Conservation (phyloP, 2,329 filamentous ascomycete genomes). For the Apiospora sp. region DNA sequence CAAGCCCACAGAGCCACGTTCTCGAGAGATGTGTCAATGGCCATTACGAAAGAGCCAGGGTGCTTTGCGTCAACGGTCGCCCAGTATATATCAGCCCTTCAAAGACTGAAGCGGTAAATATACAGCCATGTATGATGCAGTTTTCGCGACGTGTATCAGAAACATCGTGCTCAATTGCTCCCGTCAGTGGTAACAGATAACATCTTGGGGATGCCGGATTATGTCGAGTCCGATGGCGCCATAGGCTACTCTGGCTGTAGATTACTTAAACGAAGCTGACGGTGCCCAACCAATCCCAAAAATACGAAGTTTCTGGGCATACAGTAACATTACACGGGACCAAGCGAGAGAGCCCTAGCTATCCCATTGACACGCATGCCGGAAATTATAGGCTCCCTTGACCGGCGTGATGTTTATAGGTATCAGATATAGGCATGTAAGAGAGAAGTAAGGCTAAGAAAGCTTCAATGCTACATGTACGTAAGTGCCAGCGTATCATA, state of each 20-base stretch:
- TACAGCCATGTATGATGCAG: background rate
- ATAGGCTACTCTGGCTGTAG: background rate
- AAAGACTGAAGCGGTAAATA: background rate
- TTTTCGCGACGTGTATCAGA: background rate
- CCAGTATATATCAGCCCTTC: background rate
- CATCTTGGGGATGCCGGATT: background rate
- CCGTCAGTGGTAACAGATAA: background rate
- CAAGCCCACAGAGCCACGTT: background rate
- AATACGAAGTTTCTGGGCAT: constrained; percentile 1
- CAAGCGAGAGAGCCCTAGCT: background rate
- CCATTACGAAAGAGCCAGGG: background rate
- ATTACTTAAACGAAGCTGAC: background rate
- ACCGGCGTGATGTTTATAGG: background rate
- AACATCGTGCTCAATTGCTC: background rate
- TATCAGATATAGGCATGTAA: background rate
- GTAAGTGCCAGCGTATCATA: background rate
- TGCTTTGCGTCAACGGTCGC: background rate
- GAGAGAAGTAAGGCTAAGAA: background rate
- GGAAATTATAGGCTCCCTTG: constrained; percentile 15
- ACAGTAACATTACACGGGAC: background rate
- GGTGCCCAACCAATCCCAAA: background rate
- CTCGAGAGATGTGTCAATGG: background rate
- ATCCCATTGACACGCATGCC: background rate
- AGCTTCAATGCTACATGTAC: background rate
- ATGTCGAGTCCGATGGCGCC: background rate